Evolutionary conservation across 2,329 filamentous ascomycete genomes (phyloP).

Genomic region (Clarireedia hainanense): DNA sequence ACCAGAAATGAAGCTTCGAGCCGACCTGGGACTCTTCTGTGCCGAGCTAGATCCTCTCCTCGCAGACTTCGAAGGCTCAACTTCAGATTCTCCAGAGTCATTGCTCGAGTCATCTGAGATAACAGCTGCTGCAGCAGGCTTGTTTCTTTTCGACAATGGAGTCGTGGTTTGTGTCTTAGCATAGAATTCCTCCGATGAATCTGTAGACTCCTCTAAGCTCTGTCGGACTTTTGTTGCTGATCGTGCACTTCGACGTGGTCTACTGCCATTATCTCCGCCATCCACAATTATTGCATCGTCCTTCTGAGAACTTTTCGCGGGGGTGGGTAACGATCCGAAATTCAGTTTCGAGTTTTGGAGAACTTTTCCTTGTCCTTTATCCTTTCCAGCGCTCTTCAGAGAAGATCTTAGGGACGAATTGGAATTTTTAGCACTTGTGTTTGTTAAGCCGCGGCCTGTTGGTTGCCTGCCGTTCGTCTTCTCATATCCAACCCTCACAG

Average conservation of each 20-base stretch:
- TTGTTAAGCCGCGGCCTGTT: background rate
- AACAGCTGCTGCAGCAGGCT: background rate
- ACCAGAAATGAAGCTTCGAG: conserved; percentile 5
- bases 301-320: conserved; percentile 19
- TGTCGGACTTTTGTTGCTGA: background rate
- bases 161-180: conserved; percentile 7
- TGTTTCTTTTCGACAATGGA: conserved; percentile 10
- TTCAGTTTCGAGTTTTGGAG: conserved; percentile 8
- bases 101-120: background rate
- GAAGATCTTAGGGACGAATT: background rate
- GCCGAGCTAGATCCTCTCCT: conserved; percentile 8
- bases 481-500: conserved; percentile 22
- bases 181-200: conserved; percentile 9
- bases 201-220: background rate
- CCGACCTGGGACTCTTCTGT: conserved; percentile 1
- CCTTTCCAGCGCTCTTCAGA: background rate
- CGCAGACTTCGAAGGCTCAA: conserved; percentile 11
- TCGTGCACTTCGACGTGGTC: background rate
- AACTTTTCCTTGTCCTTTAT: background rate
- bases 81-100: background rate
- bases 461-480: background rate
- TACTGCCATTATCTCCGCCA: background rate
- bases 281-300: background rate
- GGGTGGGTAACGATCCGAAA: conserved; percentile 18
- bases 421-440: background rate